These are phyloP conservation scores for Ustilaginoidea virens DNA, from an alignment of 2,329 filamentous ascomycete species.

Conservation along the genomic window DNA sequence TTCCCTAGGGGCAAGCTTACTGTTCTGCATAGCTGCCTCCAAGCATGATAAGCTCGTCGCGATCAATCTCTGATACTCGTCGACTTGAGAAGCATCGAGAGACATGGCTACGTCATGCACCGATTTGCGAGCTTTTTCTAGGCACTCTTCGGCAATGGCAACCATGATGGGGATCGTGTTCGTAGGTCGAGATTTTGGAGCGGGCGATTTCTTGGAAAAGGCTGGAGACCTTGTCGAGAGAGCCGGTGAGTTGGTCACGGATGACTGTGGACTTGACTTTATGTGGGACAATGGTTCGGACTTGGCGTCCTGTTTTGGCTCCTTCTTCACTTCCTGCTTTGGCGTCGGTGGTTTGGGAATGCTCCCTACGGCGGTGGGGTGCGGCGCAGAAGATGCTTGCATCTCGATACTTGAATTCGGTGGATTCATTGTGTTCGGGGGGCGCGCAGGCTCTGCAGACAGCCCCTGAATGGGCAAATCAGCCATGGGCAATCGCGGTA, in stretches of 20 bases:
- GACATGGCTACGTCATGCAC: slow-evolving; percentile 29
- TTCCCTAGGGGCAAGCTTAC: slow-evolving; percentile 43
- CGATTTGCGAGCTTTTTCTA: slow-evolving; percentile 45
- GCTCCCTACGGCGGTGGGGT: too few species aligned
- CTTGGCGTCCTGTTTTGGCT: slow-evolving; percentile 6
- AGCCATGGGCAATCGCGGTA: slow-evolving; percentile 11
- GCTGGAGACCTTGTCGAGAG: slow-evolving; percentile 23
- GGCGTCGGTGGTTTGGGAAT: too few species aligned
- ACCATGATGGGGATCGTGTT: slow-evolving; percentile 47
- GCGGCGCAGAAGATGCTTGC: too few species aligned
- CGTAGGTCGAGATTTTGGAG: slow-evolving; percentile 24
- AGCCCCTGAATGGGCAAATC: slow-evolving; percentile 8
- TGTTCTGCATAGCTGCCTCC: slow-evolving; percentile 49
- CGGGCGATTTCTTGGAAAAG: slow-evolving; percentile 26
- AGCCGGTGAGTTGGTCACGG: slow-evolving; percentile 25
- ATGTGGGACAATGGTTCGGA: slow-evolving; percentile 8
- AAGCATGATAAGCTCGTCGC: slow-evolving; percentile 59
- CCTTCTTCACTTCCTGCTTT: slow-evolving; percentile 4
- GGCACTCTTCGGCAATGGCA: slow-evolving; percentile 62
- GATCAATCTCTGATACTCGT: slow-evolving; percentile 58
- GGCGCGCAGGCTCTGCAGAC: too few species aligned
- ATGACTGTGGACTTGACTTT: slow-evolving; percentile 23
- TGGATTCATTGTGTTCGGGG: too few species aligned
- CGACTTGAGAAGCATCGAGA: slow-evolving; percentile 26
- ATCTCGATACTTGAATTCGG: too few species aligned